Percentiles rank a stretch among this genome's conserved stretches.
Evolutionary conservation across 306 rosid species (phyloP).

Genomic region (barrel medic (Medicago truncatula)): MtrunA17r5.0-ANR NC_053048.1:52892501-52893000

Average conservation of each 20-base stretch:
- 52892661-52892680: slow-evolving; percentile 34
- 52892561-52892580: slow-evolving; percentile 23
- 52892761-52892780: slow-evolving; percentile 20
- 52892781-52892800: background rate
- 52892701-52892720: slow-evolving; percentile 5
- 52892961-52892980: slow-evolving; percentile 9
- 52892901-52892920: slow-evolving; percentile 11
- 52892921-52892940: slow-evolving; percentile 2
- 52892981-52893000: background rate
- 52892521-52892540: slow-evolving; percentile 34
- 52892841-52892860: background rate
- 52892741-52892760: slow-evolving; percentile 11
- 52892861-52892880: slow-evolving; percentile 22
- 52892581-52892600: slow-evolving; percentile 14
- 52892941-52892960: background rate
- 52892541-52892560: slow-evolving; percentile 31
- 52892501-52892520: slow-evolving; percentile 37
- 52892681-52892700: slow-evolving; percentile 16
- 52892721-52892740: slow-evolving; percentile 27
- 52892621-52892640: slow-evolving; percentile 23
- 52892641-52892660: slow-evolving; percentile 9
- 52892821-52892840: slow-evolving; percentile 19
- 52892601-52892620: slow-evolving; percentile 15
- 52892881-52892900: background rate
- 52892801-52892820: slow-evolving; percentile 18